Percentiles rank a stretch among this genome's conserved stretches.
phyloP scores from a whole-genome alignment of 1,284 basidiomycete species.

The Rhodofomes roseus region DNA sequence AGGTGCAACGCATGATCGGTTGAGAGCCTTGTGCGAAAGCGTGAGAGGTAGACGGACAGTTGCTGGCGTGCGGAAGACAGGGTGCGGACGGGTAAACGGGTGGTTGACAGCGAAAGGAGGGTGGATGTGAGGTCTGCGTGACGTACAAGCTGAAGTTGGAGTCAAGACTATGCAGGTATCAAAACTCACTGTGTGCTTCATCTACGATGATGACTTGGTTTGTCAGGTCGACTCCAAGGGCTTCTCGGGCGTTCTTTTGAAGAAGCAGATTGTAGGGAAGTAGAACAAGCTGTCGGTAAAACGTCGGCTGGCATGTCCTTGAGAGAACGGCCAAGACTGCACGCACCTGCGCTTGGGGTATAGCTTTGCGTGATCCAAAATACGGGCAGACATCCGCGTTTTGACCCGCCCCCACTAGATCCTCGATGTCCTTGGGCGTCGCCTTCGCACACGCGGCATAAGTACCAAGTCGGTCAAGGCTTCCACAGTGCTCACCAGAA shows the following conservation, averaged over 20 bases:
- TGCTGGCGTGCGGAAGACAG: conserved; percentile 71
- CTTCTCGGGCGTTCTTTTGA: conserved; percentile 81
- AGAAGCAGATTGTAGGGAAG: conserved; percentile 94
- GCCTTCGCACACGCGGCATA: conserved; percentile 44
- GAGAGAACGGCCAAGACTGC: neutral
- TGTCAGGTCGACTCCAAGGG: conserved; percentile 80
- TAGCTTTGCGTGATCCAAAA: conserved; percentile 85
- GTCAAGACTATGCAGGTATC: neutral
- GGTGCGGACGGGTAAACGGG: conserved; percentile 57
- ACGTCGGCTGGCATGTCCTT: neutral
- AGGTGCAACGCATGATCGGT: conserved; percentile 77
- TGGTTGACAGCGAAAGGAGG: conserved; percentile 82
- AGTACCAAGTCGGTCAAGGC: neutral
- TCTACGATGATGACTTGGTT: conserved; percentile 90
- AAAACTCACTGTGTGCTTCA: conserved; percentile 92
- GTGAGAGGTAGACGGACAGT: conserved; percentile 74
- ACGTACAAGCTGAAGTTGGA: neutral
- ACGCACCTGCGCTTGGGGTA: conserved; percentile 85
- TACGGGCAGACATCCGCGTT: conserved; percentile 82
- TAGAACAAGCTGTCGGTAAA: conserved; percentile 65
- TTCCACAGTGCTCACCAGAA: conserved; percentile 55
- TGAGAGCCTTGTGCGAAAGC: conserved; percentile 77
- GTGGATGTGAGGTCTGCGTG: conserved; percentile 79
- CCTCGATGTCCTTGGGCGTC: conserved; percentile 91
- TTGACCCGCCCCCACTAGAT: conserved; percentile 74